Evolutionary conservation across 495 filamentous ascomycete genomes (phyloP).

Genomic region (Aspergillus mulundensis): DNA sequence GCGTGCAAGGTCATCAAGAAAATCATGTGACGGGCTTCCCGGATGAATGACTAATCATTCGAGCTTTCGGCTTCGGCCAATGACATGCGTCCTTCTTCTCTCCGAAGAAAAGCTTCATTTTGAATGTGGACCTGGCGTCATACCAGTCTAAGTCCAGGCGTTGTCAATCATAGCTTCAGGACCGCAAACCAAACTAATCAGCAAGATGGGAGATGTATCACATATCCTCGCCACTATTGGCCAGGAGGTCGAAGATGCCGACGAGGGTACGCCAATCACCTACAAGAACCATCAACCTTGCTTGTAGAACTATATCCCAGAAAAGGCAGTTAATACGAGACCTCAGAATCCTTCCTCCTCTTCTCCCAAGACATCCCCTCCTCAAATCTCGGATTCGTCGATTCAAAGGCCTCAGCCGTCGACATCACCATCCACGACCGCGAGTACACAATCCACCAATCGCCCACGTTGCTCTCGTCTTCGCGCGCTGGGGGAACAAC

Average conservation of each 20-base stretch:
- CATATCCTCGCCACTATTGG: slow-evolving; percentile 16
- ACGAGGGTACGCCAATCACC: slow-evolving; percentile 59
- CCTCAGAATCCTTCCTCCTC: slow-evolving; percentile 75
- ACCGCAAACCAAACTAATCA: not conserved
- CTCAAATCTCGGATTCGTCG: slow-evolving; percentile 79
- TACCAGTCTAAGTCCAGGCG: too few species aligned
- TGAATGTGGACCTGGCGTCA: too few species aligned
- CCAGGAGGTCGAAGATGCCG: slow-evolving; percentile 32
- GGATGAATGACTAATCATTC: not conserved
- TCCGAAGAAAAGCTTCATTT: not conserved
- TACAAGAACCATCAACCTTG: too few species aligned
- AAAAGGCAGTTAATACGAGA: not conserved
- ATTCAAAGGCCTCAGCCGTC: slow-evolving; percentile 59
- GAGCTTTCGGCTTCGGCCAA: not conserved
- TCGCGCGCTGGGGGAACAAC: slow-evolving; percentile 81
- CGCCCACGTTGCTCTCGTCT: slow-evolving; percentile 74
- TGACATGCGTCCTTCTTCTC: not conserved
- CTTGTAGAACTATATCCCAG: not conserved
- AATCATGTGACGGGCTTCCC: not conserved
- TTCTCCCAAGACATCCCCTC: slow-evolving; percentile 74
- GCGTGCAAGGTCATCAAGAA: not conserved
- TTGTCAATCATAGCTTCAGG: not conserved
- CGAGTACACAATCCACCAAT: slow-evolving; percentile 80
- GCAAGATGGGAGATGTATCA: slow-evolving; percentile 12
- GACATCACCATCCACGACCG: slow-evolving; percentile 64